Evolutionary conservation across 1,139 yeast genomes (phyloP), one percentile per base, ranked within the genome.

Genomic region (Magnusiomyces suaveolens): DNA sequence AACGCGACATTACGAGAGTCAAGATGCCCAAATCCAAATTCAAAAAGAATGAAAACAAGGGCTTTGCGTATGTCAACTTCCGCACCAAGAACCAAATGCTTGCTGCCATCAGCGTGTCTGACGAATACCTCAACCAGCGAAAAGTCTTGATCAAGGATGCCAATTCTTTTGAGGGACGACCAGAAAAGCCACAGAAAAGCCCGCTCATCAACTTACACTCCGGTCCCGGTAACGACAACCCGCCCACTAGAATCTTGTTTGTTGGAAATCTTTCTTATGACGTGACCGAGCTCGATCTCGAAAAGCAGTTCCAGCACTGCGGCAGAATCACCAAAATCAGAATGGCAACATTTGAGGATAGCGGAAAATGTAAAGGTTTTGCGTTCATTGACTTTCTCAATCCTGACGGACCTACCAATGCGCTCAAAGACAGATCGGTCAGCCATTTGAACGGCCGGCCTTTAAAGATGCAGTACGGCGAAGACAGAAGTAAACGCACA

Each of bases 311-410:
- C 74, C 71, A 72, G 62, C 81, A 75, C 62, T 83, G 87, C 65
- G 97, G 97, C 33, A 90, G 87, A 58, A 89, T 89, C 56, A 72
- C 77, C 36, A 81, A 80, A 62, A 81, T 90, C 54, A 80, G 98
- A 69, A 90, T 90, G 95, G 97, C 97, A 1, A 90, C 98, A 8
- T 92, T 92, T 69, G 92, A 92, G 71, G 98, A 92, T 66, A 75
- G 87, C 46, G 97, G 97, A 1, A 90, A 89, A 68, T 92, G 97
- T 74, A 92, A 92, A 69, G 98, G 98, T 1, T 92, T 90, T 75
- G 92, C 96, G 0, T 92, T 92, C 66, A 73, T 92, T 46, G 98
- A 92, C 69, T 92, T 90, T 72, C 79, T 75, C 62, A 84, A 83
- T 61, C 86, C 84, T 60, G 80, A 79, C 33, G 90, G 94, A 2